Base-by-base conservation (phyloP, 2,329 filamentous ascomycete species). In the Verticillium klebahnii region DNA sequence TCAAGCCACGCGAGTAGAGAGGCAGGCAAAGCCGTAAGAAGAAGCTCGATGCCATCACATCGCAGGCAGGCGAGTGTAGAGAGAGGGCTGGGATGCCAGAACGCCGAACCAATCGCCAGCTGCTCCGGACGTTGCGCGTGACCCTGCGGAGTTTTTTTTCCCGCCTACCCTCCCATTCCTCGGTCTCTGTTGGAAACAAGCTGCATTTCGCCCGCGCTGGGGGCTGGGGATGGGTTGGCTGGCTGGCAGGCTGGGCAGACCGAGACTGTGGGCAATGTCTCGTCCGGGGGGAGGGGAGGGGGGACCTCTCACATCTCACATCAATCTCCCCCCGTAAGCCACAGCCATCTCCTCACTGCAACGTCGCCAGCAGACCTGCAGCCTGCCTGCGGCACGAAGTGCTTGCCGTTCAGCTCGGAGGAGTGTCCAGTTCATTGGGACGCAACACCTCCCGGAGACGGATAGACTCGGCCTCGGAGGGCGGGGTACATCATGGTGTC, bases 71-170 rank as follows among this genome's bases (percentile, higher is more conserved):
- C 29, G 29, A 29, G 29, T 6, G 29, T 29, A 19, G 45, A 12
- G 45, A 29, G 45, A 45, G 39, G n/a, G 17, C 11, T n/a, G 45
- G 19, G 9, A 23, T n/a, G 45, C 45, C 11, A 7, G 19, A 19
- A 52, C 45, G 19, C 45, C 45, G 11, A 34, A 36, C 55, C 55
- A 57, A 57, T 57, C 31, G 32, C 31, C 34, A 37, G 31, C n/a
- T 12, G 9, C 19, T 34, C 32, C 29, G 29, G 17, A 36, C 31
- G 55, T 34, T 32, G 55, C 55, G 55, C 55, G 55, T 57, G 55
- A 57, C 55, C 55, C 55, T 57, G 55, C 55, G 55, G 55, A 57
- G 34, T 57, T 57, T 57, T 29, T 57, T 57, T 57, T 37, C 31
- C 55, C 55, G 55, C 31, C 17, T 5, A 32, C n/a, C 45, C 45